Conservation (phyloP, 2,329 filamentous ascomycete genomes). For the Penicillium rolfsii region DNA sequence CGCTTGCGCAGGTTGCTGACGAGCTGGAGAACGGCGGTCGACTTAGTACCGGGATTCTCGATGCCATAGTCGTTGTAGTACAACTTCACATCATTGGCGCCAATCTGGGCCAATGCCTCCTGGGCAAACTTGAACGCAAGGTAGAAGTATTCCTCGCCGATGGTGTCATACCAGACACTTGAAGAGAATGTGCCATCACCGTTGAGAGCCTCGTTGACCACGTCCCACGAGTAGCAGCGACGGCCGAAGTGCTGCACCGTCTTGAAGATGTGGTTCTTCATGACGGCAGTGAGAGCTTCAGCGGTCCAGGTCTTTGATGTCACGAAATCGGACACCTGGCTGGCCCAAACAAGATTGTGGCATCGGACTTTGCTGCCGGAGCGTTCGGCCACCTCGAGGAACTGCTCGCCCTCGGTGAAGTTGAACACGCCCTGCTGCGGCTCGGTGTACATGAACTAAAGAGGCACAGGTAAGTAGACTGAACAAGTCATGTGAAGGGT, state of each 20-base stretch:
- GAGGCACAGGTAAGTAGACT: not conserved
- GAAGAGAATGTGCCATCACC: slow-evolving; percentile 46
- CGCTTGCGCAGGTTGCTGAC: slow-evolving; percentile 37
- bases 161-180: slow-evolving; percentile 45
- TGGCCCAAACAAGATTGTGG: slow-evolving; percentile 58
- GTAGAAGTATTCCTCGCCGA: slow-evolving; percentile 46
- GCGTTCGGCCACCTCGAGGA: slow-evolving; percentile 40
- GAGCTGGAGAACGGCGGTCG: slow-evolving; percentile 35
- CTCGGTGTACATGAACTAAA: slow-evolving; percentile 62
- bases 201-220: slow-evolving; percentile 42
- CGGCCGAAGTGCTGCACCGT: slow-evolving; percentile 31
- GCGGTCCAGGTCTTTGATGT: slow-evolving; percentile 57
- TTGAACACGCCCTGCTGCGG: slow-evolving; percentile 58
- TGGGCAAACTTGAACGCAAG: slow-evolving; percentile 48
- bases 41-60: slow-evolving; percentile 40
- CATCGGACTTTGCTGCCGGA: slow-evolving; percentile 58
- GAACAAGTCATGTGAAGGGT: not conserved
- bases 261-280: slow-evolving; percentile 47
- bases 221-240: slow-evolving; percentile 37
- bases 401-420: slow-evolving; percentile 58
- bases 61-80: slow-evolving; percentile 49
- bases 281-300: slow-evolving; percentile 56
- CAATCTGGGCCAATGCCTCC: slow-evolving; percentile 40
- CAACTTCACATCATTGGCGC: slow-evolving; percentile 34
- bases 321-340: slow-evolving; percentile 52